Evolutionary conservation across 176 grass and related monocot genomes (phyloP).

Genomic region (Triticum monococcum): DNA sequence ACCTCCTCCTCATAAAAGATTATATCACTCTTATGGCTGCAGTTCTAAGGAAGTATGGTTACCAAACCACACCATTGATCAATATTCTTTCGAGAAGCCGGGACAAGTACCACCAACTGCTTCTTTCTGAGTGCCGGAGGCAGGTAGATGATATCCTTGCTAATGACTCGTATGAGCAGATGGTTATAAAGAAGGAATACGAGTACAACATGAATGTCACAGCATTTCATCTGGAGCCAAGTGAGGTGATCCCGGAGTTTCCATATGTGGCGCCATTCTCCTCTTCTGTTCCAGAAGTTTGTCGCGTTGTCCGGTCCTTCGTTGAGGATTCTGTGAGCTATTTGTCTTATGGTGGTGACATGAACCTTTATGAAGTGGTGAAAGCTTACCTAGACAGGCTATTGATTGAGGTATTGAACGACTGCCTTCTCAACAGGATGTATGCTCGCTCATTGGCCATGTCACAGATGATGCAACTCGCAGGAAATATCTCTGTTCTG

Average conservation of each 20-base stretch:
- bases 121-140: conserved; percentile 71
- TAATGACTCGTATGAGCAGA: conserved; percentile 73
- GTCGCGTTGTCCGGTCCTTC: conserved; percentile 72
- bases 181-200: conserved; percentile 84
- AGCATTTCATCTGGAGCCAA: conserved; percentile 59
- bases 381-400: conserved; percentile 77
- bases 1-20: conserved; percentile 88
- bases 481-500: conserved; percentile 72
- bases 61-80: conserved; percentile 48
- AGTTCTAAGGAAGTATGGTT: conserved; percentile 64
- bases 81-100: conserved; percentile 66
- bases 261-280: conserved; percentile 77
- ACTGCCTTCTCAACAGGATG: conserved; percentile 70
- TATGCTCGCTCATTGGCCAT: conserved; percentile 64
- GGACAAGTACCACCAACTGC: conserved; percentile 90
- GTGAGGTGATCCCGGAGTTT: conserved; percentile 65
- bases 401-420: conserved; percentile 86
- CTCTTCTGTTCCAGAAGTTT: conserved; percentile 73
- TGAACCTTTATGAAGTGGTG: conserved; percentile 65
- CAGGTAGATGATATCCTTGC: conserved; percentile 69
- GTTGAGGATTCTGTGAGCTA: conserved; percentile 89
- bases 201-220: conserved; percentile 85
- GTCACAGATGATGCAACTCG: conserved; percentile 85
- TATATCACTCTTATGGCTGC: conserved; percentile 80
- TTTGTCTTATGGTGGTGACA: conserved; percentile 59